A percentile compares a stretch with the other conserved stretches of the same genome.
phyloP scores from a whole-genome alignment of 208 protist species.

The Herpetomonas tarakana region DNA sequence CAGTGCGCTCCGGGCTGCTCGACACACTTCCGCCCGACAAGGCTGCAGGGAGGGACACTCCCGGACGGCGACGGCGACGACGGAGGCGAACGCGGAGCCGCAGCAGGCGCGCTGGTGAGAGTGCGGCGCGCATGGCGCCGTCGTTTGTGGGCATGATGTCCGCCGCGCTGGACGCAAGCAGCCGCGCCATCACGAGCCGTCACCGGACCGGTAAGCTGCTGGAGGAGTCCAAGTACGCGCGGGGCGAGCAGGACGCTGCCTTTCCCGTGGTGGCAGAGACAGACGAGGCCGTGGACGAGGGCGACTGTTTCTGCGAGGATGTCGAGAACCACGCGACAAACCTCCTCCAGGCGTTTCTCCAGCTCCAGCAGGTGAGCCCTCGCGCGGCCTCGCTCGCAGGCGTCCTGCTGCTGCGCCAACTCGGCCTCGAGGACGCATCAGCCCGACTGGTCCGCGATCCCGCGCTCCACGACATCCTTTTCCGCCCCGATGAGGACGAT shows the following conservation, averaged over 20 bases:
- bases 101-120: too few species aligned
- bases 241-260: neutral
- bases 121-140: neutral
- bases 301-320: neutral
- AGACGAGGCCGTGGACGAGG: conserved; percentile 11
- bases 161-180: neutral
- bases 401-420: conserved; percentile 22
- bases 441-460: neutral
- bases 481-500: neutral
- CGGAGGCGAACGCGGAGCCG: too few species aligned
- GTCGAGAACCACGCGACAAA: conserved; percentile 11
- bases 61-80: too few species aligned
- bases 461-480: neutral
- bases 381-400: conserved; percentile 30
- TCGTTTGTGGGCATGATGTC: neutral
- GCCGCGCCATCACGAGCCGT: neutral
- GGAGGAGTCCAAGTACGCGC: neutral
- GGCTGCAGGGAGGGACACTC: too few species aligned
- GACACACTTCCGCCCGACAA: too few species aligned
- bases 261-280: neutral
- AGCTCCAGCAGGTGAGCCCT: conserved; percentile 25
- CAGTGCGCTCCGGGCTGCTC: too few species aligned
- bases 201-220: neutral
- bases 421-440: conserved; percentile 5
- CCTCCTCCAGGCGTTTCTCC: conserved; percentile 39